A percentile compares a stretch with the other conserved stretches of the same genome.
Conservation (phyloP, 352 stramenopile genomes). For the Aphanomyces euteiches region DNA sequence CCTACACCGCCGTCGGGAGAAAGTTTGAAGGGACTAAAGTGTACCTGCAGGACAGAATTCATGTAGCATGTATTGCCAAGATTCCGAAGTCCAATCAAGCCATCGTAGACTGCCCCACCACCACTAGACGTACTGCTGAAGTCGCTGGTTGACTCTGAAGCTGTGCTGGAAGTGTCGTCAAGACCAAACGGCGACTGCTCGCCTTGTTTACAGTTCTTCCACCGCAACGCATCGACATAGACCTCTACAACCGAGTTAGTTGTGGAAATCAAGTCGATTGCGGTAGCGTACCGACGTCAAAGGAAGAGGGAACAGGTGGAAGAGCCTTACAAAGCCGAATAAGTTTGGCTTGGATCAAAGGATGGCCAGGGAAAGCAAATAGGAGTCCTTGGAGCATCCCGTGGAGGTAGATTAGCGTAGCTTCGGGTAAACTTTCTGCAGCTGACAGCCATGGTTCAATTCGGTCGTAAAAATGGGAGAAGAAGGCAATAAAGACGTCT, state of each 20-base stretch:
- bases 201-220: slow-evolving; percentile 25
- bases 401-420: slow-evolving; percentile 16
- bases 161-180: neutral
- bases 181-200: neutral
- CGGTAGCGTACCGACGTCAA: slow-evolving; percentile 15
- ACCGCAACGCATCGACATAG: slow-evolving; percentile 5
- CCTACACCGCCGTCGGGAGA: slow-evolving; percentile 71
- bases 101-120: neutral
- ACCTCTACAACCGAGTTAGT: slow-evolving; percentile 4
- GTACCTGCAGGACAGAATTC: slow-evolving; percentile 70
- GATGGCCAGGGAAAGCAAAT: slow-evolving; percentile 27
- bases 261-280: neutral
- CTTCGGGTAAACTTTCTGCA: neutral
- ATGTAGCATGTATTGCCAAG: slow-evolving; percentile 86
- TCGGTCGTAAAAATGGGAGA: slow-evolving; percentile 28
- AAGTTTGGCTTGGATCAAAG: slow-evolving; percentile 20
- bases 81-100: slow-evolving; percentile 55
- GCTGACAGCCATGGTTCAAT: slow-evolving; percentile 11
- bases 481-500: slow-evolving; percentile 25
- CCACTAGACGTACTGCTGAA: neutral
- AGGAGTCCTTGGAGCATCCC: slow-evolving; percentile 21
- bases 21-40: slow-evolving; percentile 54
- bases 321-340: neutral
- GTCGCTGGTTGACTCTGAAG: neutral
- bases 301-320: slow-evolving; percentile 2